Evolutionary conservation across 208 protist species (phyloP), one percentile per base, ranked within the genome.

Genomic region (Porcisia hertigi): DNA sequence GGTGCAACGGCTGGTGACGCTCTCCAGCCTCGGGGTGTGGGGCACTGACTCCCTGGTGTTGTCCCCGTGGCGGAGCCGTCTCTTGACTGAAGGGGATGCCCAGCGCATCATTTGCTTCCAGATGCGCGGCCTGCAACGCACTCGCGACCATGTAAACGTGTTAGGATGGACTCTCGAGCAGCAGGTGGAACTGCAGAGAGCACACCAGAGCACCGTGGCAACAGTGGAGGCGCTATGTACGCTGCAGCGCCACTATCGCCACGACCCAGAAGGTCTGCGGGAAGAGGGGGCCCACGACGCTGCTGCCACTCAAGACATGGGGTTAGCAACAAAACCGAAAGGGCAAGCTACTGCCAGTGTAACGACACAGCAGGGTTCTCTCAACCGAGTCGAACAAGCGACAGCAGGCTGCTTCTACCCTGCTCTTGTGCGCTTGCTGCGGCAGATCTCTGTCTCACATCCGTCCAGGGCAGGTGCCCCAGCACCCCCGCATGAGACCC

Each of bases 341-440:
- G 25, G 9, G 4, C 63, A 18, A 67, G 63, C n/a, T 3, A n/a
- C 60, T 20, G 14, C 16, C 25, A 18, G 3, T 39, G 9, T 16
- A 30, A 30, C 30, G 30, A 30, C 30, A 14, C 11, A 54, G 43
- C 6, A 65, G 66, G 2, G 20, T 18, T 49, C 5, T 39, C 6
- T 59, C 53, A 12, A 58, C n/a, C 67, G 2, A 3, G 71, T 81
- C 25, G 77, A 81, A 49, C 45, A 53, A 1, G 62, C 71, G 7
- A 81, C 77, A 5, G 71, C 77, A 1, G 62, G 39, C n/a, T 81
- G 77, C 55, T 81, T 81, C 64, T 81, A 81, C 25, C 77, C 77
- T 9, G 59, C 65, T 20, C 77, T 81, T 7, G 59, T 30, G 20
- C 39, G 12, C 18, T 20, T 71, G 39, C 16, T 71, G 39, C 18